Evolutionary conservation across 441 rosid genomes (phyloP), one percentile per base, ranked within the genome.

Genomic region (Capsella rubella): DNA sequence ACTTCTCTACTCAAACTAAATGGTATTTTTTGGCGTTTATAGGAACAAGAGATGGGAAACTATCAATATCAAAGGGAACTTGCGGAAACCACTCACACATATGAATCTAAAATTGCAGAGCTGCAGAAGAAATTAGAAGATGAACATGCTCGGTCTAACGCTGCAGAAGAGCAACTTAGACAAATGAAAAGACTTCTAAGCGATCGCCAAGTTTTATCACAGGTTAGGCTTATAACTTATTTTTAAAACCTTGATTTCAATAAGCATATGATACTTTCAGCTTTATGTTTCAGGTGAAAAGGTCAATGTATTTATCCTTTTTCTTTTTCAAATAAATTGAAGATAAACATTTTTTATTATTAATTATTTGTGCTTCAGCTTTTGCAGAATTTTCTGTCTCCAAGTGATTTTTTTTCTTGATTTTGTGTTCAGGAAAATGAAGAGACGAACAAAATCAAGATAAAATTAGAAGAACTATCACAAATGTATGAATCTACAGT

Each of bases 11-110:
- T 60, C 16, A 42, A 39, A 67, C 65, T 67, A 61, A 72, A 52
- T 53, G 46, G 54, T 45, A 29, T 35, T 73, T 79, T 73, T 71
- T 39, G 54, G 76, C 78, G 63, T 73, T 66, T 13, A 46, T 65
- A 95, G 97, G 86, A 88, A 76, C 86, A 73, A 64, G 91, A 87
- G 86, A 68, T 57, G 51, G 87, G 87, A 70, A 78, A 77, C 76
- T 84, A 87, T 54, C 82, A 76, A 29, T 85, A 83, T 84, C 92
- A 88, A 81, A 90, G 82, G 84, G 87, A 90, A 62, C 88, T 92
- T 61, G 86, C 84, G 3, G 97, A 90, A 72, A 87, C 89, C 74
- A 87, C 87, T 52, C 78, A 84, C 78, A 77, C 76, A 58, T 90
- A 86, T 64, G 97, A 95, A 85, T 83, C 84, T 75, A 90, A 87